Base-by-base conservation (phyloP, 345 rosid species). In the Aethionema arabicum region DNA sequence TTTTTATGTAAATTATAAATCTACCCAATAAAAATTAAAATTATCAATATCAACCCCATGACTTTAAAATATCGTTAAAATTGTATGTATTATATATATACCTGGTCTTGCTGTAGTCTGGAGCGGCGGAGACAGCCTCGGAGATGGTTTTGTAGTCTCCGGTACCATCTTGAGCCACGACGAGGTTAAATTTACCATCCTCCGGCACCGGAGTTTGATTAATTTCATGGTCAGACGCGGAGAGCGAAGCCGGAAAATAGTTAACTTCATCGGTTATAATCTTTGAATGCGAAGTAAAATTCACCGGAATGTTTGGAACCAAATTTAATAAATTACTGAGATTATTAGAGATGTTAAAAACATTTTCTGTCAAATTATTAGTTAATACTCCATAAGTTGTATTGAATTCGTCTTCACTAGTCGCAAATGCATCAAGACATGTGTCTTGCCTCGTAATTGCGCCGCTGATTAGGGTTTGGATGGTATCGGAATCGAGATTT, bases 401-500 rank as follows among this genome's bases (percentile, higher is more conserved):
- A 15, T 59, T 58, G 37, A 15, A 39, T 15, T 65, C 43, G 2
- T 67, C 46, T 21, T 76, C 72, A 60, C 83, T 73, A 60, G 42
- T 38, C 15, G 90, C 77, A 11, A 91, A 88, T 56, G 96, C 95
- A 47, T 88, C 91, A 7, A 91, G 95, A 55, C 96, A 91, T 15
- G 98, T 91, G 81, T 83, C 77, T 77, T 87, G 88, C 62, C 88
- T 91, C 11, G 95, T 91, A 80, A 88, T 79, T 27, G 95, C 84
- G 15, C 74, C 95, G 68, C 96, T 86, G 14, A 88, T 63, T 7
- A 86, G 56, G 38, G 44, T 50, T 13, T 45, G 51, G 46, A 60
- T 47, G 41, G 46, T 42, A 47, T 59, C 7, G 2, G 11, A 37
- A 6, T 37, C 3, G 10, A 50, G 5, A 5, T 2, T 60, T 16